phyloP scores from a whole-genome alignment of 139 green algal species.

The Ulvella scutata region DNA sequence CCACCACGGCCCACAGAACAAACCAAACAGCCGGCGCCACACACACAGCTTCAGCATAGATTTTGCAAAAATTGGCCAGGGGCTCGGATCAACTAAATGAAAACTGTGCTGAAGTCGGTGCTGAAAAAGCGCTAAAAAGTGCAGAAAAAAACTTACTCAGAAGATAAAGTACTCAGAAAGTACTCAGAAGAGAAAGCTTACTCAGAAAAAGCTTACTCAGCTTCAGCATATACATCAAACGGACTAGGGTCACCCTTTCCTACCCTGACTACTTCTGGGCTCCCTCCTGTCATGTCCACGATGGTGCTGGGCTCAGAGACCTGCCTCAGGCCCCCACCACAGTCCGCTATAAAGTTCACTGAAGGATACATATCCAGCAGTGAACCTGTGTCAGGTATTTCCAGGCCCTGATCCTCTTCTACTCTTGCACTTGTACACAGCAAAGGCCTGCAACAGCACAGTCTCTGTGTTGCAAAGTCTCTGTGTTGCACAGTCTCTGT shows the following conservation, averaged over 20 bases:
- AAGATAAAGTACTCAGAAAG: too few relatives aligned
- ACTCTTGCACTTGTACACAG: slow-evolving; percentile 54
- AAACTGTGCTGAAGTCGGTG: too few relatives aligned
- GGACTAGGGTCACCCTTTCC: slow-evolving; percentile 47
- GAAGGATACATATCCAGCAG: slow-evolving; percentile 55
- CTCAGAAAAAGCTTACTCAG: too few relatives aligned
- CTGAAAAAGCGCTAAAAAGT: too few relatives aligned
- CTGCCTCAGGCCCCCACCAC: slow-evolving; percentile 24
- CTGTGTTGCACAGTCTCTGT: not conserved
- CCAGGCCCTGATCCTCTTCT: slow-evolving; percentile 20
- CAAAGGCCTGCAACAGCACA: slow-evolving; percentile 22
- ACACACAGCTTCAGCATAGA: too few relatives aligned
- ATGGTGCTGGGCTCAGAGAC: slow-evolving; percentile 38
- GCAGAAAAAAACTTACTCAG: too few relatives aligned
- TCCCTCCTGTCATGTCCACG: slow-evolving; percentile 44
- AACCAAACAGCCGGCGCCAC: too few relatives aligned
- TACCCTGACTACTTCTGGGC: slow-evolving; percentile 38
- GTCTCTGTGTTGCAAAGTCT: not conserved
- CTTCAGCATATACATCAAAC: too few relatives aligned
- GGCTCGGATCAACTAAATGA: too few relatives aligned
- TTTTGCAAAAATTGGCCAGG: too few relatives aligned
- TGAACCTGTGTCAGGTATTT: slow-evolving; percentile 46
- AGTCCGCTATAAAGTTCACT: slow-evolving; percentile 73
- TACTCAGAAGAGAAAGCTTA: too few relatives aligned
- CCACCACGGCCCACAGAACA: too few relatives aligned